Evolutionary conservation across 2,329 filamentous ascomycete genomes (phyloP).

Genomic region (Trichoderma asperellum): DNA sequence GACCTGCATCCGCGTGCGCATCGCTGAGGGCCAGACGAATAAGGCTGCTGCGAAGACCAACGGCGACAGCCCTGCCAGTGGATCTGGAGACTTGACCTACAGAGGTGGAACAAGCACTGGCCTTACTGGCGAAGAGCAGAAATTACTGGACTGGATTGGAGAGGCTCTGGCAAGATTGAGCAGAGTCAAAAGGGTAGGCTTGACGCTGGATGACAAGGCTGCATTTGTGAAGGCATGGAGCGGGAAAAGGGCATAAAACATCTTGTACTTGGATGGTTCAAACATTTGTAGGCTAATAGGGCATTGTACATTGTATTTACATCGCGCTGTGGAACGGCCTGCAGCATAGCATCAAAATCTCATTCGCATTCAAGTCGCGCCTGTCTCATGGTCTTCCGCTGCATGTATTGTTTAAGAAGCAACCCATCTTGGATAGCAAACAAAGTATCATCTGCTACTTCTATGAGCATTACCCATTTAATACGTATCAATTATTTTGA

Average conservation of each 20-base stretch:
- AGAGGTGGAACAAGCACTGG: conserved; percentile 39
- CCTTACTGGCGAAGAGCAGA: conserved; percentile 62
- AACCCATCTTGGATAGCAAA: not conserved
- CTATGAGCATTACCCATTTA: not conserved
- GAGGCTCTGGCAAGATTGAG: conserved; percentile 87
- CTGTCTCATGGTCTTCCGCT: not conserved
- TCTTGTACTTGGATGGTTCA: not conserved
- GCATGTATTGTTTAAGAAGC: not conserved
- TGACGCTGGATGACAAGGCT: conserved; percentile 81
- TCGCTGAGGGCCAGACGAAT: conserved; percentile 74
- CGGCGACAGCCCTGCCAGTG: conserved; percentile 39
- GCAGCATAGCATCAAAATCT: not conserved
- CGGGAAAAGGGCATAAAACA: conserved; percentile 44
- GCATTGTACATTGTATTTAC: conserved; percentile 11
- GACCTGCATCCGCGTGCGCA: conserved; percentile 87
- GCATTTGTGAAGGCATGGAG: conserved; percentile 75
- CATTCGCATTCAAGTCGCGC: not conserved
- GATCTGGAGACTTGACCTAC: conserved; percentile 36
- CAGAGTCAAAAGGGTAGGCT: conserved; percentile 82
- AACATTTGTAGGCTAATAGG: conserved; percentile 15
- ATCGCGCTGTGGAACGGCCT: not conserved
- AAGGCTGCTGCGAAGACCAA: conserved; percentile 46
- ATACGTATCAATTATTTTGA: not conserved
- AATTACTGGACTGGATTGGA: conserved; percentile 75
- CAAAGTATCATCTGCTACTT: not conserved